Conservation (phyloP, 306 rosid genomes). For the Hippophae rhamnoides region DNA sequence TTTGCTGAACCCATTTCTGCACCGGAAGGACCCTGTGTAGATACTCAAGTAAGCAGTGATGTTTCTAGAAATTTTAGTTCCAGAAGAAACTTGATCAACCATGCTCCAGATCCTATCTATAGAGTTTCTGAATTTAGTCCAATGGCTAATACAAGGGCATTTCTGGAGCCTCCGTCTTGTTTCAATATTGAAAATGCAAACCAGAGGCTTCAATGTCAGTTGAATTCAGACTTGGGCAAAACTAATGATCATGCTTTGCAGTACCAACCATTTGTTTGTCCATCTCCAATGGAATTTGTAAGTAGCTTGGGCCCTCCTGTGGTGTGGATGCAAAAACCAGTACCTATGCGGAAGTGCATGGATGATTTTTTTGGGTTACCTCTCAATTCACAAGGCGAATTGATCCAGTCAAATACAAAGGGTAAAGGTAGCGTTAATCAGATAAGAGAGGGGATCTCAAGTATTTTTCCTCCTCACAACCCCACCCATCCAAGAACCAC, state of each 20-base stretch:
- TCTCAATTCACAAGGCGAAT: conserved; percentile 87
- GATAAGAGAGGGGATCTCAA: conserved; percentile 36
- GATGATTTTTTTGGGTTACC: conserved; percentile 65
- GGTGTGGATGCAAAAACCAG: conserved; percentile 39
- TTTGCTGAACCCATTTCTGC: conserved; percentile 30
- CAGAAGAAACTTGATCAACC: conserved; percentile 36
- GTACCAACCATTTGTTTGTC: conserved; percentile 25
- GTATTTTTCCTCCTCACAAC: conserved; percentile 31
- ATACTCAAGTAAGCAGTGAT: conserved; percentile 23
- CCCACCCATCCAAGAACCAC: conserved; percentile 23
- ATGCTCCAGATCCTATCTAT: conserved; percentile 28
- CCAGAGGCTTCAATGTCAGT: conserved; percentile 29
- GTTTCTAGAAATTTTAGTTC: conserved; percentile 39
- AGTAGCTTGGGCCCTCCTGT: conserved; percentile 31
- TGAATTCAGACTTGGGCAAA: conserved; percentile 35
- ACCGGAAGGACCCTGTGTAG: conserved; percentile 28
- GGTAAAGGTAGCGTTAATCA: conserved; percentile 31
- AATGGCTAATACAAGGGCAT: conserved; percentile 28
- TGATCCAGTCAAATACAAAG: conserved; percentile 64
- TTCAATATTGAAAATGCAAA: conserved; percentile 37
- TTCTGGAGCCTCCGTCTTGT: conserved; percentile 36
- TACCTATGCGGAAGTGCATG: conserved; percentile 24
- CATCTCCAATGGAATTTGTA: conserved; percentile 32
- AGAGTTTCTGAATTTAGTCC: conserved; percentile 34
- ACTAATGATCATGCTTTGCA: conserved; percentile 18